These are phyloP conservation scores for Solanum tacnaense DNA, from an alignment of 257 asterid genomes.

Conservation along the genomic window DNA sequence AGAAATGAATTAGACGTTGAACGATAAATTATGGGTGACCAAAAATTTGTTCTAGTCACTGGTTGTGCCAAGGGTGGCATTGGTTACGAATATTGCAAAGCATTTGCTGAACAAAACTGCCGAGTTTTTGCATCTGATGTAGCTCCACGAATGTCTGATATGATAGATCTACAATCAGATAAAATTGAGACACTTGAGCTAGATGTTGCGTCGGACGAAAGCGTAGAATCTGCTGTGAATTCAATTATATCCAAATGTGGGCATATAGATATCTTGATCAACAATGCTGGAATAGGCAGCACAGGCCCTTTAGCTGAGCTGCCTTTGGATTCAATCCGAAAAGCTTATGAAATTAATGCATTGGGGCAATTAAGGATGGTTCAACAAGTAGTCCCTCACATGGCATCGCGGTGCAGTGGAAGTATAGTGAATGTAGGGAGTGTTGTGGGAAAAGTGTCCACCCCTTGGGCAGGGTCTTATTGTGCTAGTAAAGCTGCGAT, in stretches of 20 bases:
- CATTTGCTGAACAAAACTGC: constrained; percentile 55
- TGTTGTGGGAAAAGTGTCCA: constrained; percentile 52
- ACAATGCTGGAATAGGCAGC: constrained; percentile 72
- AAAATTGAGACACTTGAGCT: constrained; percentile 44
- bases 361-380: constrained; percentile 51
- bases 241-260: constrained; percentile 34
- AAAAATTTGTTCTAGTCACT: constrained; percentile 57
- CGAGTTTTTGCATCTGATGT: constrained; percentile 49
- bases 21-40: constrained; percentile 12
- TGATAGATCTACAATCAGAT: constrained; percentile 30
- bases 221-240: constrained; percentile 32
- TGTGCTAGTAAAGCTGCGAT: constrained; percentile 65
- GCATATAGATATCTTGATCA: constrained; percentile 44
- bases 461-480: constrained; percentile 82
- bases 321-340: constrained; percentile 31
- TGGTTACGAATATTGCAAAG: constrained; percentile 75
- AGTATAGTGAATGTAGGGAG: constrained; percentile 61
- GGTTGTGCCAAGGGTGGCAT: constrained; percentile 81
- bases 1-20: background rate
- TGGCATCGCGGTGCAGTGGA: constrained; percentile 39
- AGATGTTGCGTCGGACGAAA: constrained; percentile 52
- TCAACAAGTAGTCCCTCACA: constrained; percentile 58
- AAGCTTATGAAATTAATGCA: constrained; percentile 49
- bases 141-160: constrained; percentile 23
- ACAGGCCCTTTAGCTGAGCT: constrained; percentile 63